Conservation (phyloP, 129 eudicot species). For the Rutidosis leptorrhynchoides region DNA sequence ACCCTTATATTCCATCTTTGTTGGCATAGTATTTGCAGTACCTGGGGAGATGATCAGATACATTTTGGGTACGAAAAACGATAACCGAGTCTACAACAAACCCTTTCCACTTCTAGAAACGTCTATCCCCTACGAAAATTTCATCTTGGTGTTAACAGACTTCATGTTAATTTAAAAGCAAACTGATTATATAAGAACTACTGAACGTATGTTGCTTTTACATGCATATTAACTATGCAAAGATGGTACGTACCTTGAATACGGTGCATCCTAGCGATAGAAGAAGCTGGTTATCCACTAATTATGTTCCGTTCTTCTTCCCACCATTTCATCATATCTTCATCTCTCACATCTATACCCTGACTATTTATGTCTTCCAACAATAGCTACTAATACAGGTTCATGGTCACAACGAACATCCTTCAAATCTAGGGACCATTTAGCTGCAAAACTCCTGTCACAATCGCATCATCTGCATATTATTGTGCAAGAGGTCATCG, state of each 20-base stretch:
- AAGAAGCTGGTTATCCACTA: slow-evolving; percentile 73
- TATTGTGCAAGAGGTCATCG: slow-evolving; percentile 14
- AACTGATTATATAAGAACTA: not conserved
- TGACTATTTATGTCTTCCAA: slow-evolving; percentile 83
- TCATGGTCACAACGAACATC: slow-evolving; percentile 98
- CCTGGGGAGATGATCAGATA: slow-evolving; percentile 99
- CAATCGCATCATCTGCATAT: slow-evolving; percentile 84
- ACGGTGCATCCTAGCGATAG: slow-evolving; percentile 95
- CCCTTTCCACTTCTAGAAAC: slow-evolving; percentile 95
- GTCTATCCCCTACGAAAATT: slow-evolving; percentile 76
- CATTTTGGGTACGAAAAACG: slow-evolving; percentile 96
- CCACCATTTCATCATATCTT: slow-evolving; percentile 90
- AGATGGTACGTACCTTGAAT: slow-evolving; percentile 58
- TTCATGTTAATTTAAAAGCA: not conserved
- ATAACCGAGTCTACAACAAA: slow-evolving; percentile 92
- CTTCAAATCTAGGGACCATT: slow-evolving; percentile 86
- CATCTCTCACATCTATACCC: slow-evolving; percentile 88
- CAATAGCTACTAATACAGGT: slow-evolving; percentile 86
- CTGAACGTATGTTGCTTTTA: not conserved
- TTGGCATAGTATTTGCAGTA: slow-evolving; percentile 20
- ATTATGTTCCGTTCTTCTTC: slow-evolving; percentile 85
- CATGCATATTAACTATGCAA: not conserved
- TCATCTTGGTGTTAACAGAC: slow-evolving; percentile 13
- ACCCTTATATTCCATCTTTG: not conserved
- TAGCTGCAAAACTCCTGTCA: slow-evolving; percentile 94